Evolutionary conservation across 2,329 filamentous ascomycete genomes (phyloP), one percentile per base, ranked within the genome.

Genomic region (Sporothrix humicola): DNA sequence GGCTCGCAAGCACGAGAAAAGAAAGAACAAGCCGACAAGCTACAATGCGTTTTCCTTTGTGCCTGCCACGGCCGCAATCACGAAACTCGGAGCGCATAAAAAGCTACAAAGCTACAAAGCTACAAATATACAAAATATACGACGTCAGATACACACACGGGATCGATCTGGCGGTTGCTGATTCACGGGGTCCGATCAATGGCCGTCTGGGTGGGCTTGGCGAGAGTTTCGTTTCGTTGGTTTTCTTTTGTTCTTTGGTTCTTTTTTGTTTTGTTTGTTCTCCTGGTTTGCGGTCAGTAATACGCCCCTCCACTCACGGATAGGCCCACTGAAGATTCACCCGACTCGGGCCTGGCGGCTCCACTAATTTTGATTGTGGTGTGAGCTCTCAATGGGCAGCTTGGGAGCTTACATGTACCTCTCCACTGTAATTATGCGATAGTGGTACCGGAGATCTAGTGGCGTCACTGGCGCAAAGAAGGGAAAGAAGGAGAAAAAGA

Each of bases 381-480:
- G 61, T 65, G 61, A 46, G 61, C 42, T 26, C 61, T 37, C 31
- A 7, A 37, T 37, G 31, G 31, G 31, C 31, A 48, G 26, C 31
- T 37, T 8, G 9, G 65, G 10, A 42, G 48, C 46, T 42, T n/a
- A 37, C 17, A 69, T 17, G 66, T 69, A 69, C 10, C 48, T 15
- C 17, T 23, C 23, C 26, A 20, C 46, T 37, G 66, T 42, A 56
- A 7, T 44, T 50, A 8, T 15, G 65, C n/a, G 48, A 26, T 48
- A 37, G 42, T 10, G 4, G 26, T 54, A 42, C 50, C 31, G 7
- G 31, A 37, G 31, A 37, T 37, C 31, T 37, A 69, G 72, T 69
- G 82, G 76, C 15, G 82, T 81, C 54, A 54, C 59, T 69, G 59
- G 61, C n/a, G 73, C 73, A 58, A 72, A 42, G n/a, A 20, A 23